These are phyloP conservation scores for Monocercomonoides exilis DNA, from an alignment of 78 protist species.

Conservation along the genomic window DNA sequence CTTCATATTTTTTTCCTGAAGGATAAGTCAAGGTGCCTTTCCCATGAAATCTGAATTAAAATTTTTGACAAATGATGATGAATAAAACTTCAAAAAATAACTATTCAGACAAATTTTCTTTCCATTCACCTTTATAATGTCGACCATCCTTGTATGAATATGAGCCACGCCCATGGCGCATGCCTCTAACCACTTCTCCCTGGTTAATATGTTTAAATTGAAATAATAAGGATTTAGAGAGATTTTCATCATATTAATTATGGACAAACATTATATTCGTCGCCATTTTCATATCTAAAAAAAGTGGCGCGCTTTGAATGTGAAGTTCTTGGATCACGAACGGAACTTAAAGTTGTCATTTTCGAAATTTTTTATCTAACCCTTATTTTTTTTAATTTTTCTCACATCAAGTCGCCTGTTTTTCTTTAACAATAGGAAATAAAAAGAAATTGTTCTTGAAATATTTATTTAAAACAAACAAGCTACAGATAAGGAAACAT, in stretches of 20 bases:
- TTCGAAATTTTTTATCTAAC: too few relatives aligned
- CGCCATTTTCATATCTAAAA: not conserved
- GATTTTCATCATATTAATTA: not conserved
- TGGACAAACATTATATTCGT: not conserved
- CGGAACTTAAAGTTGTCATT: too few relatives aligned
- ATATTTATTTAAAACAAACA: too few relatives aligned
- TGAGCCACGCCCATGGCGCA: not conserved
- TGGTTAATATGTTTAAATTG: not conserved
- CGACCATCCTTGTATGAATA: not conserved
- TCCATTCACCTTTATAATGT: not conserved
- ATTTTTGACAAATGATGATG: too few relatives aligned
- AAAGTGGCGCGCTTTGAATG: too few relatives aligned
- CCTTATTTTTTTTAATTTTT: too few relatives aligned
- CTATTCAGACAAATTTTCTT: not conserved
- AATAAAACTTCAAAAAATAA: not conserved
- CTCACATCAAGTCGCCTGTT: too few relatives aligned
- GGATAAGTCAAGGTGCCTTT: not conserved
- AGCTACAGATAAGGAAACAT: too few relatives aligned
- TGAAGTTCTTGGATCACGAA: too few relatives aligned
- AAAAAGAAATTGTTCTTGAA: too few relatives aligned
- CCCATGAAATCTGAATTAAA: conserved; percentile 7
- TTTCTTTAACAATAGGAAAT: too few relatives aligned
- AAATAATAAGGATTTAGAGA: not conserved
- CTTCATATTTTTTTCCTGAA: not conserved
- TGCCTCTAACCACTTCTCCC: not conserved